Evolutionary conservation across 208 protist genomes (phyloP).

Genomic region (Crithidia fasciculata): DNA sequence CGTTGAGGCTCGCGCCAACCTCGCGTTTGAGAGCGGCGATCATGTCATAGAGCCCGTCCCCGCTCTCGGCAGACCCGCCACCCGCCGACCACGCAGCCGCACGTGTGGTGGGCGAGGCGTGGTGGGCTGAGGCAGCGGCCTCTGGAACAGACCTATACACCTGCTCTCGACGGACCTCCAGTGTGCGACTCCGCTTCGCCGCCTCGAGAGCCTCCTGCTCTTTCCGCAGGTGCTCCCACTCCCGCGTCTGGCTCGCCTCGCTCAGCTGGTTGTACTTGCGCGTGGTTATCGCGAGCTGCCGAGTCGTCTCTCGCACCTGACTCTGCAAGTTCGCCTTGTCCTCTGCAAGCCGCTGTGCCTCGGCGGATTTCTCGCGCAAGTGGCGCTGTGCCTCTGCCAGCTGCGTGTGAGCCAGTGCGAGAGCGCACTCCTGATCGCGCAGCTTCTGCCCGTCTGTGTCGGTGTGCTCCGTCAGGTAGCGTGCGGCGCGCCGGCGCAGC

Average conservation of each 20-base stretch:
- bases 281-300: constrained; percentile 40
- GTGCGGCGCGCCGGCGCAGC: constrained; percentile 48
- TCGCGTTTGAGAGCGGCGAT: constrained; percentile 36
- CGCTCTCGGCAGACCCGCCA: neutral
- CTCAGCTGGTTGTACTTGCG: constrained; percentile 46
- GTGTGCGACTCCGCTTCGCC: constrained; percentile 6
- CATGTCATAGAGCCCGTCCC: constrained; percentile 45
- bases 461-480: constrained; percentile 39
- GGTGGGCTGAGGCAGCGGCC: neutral
- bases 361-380: constrained; percentile 36
- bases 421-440: constrained; percentile 47
- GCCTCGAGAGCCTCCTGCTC: constrained; percentile 25
- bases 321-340: constrained; percentile 40
- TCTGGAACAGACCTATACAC: neutral
- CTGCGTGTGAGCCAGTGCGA: constrained; percentile 36
- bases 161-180: neutral
- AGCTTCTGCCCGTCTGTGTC: constrained; percentile 37
- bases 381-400: constrained; percentile 46
- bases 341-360: constrained; percentile 24
- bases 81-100: neutral
- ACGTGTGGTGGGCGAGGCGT: neutral
- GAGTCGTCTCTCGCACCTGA: constrained; percentile 42
- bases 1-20: constrained; percentile 28
- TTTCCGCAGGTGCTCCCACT: constrained; percentile 39
- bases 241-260: constrained; percentile 45